Evolutionary conservation across 768 basidiomycete species (phyloP).

Genomic region (Pleurotus cornucopiae): DNA sequence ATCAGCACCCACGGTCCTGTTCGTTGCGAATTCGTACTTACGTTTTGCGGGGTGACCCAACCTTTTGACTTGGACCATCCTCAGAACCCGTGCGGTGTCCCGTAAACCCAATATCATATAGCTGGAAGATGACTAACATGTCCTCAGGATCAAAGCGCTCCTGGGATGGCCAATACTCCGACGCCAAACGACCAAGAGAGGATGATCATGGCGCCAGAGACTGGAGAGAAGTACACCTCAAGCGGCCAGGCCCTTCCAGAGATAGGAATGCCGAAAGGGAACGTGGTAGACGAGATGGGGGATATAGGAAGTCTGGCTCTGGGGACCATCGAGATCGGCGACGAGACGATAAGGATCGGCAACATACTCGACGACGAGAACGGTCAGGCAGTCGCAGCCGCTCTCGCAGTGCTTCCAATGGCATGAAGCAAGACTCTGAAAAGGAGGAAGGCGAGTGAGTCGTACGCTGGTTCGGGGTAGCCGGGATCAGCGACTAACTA

Average conservation of each 20-base stretch:
- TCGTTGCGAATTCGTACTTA: neutral
- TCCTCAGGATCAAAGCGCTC: slow-evolving; percentile 51
- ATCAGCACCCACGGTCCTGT: neutral
- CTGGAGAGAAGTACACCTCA: slow-evolving; percentile 69
- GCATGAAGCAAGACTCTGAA: slow-evolving; percentile 44
- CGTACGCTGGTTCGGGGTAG: slow-evolving; percentile 16
- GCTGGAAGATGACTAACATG: slow-evolving; percentile 70
- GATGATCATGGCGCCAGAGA: slow-evolving; percentile 50
- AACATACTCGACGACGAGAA: slow-evolving; percentile 15
- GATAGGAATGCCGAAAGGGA: slow-evolving; percentile 26
- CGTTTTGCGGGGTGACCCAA: neutral
- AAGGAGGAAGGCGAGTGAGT: slow-evolving; percentile 94
- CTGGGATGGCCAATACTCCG: too few relatives aligned
- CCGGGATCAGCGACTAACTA: too few relatives aligned
- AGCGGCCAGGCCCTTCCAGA: slow-evolving; percentile 18
- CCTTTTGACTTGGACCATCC: too few relatives aligned
- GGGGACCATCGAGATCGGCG: slow-evolving; percentile 29
- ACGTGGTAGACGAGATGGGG: slow-evolving; percentile 32
- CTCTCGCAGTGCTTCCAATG: slow-evolving; percentile 10
- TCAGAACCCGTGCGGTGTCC: slow-evolving; percentile 66
- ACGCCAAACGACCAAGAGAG: slow-evolving; percentile 54
- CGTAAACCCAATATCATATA: slow-evolving; percentile 51
- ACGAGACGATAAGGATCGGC: slow-evolving; percentile 18
- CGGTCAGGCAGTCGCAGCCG: neutral
- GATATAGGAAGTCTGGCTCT: slow-evolving; percentile 33